Conservation (phyloP, 257 asterid genomes). For the Petunia axillaris region DNA sequence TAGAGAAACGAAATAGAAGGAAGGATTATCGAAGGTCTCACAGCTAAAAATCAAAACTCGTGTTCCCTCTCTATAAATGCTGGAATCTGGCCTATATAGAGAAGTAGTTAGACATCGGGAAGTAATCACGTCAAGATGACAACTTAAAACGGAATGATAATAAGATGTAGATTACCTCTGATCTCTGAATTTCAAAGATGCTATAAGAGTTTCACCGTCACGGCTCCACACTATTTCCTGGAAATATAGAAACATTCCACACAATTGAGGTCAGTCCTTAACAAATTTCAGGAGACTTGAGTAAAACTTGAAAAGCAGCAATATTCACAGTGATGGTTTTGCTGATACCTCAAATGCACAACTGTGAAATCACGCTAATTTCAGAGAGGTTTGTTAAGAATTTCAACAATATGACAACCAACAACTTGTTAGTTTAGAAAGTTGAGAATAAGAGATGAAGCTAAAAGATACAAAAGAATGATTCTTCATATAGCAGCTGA, state of each 20-base stretch:
- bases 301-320: neutral
- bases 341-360: conserved; percentile 1
- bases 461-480: too few species aligned
- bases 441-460: too few species aligned
- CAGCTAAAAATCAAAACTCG: conserved; percentile 91
- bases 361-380: neutral
- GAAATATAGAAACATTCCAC: conserved; percentile 5
- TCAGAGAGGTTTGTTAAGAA: neutral
- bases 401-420: neutral
- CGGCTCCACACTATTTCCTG: conserved; percentile 98
- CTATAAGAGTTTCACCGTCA: conserved; percentile 70
- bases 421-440: too few species aligned
- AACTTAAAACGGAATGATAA: neutral
- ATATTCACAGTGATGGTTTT: neutral
- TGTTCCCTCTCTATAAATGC: conserved; percentile 92
- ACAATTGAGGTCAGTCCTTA: conserved; percentile 25
- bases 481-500: too few species aligned
- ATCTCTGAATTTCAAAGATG: conserved; percentile 85
- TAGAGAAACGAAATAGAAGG: conserved; percentile 17
- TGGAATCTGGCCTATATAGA: conserved; percentile 66
- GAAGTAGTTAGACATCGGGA: conserved; percentile 32
- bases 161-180: conserved; percentile 60
- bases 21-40: conserved; percentile 45
- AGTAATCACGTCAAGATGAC: conserved; percentile 22
- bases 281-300: neutral